Base-by-base conservation (phyloP, 306 rosid genomes). In the Psophocarpus tetragonolobus region DNA sequence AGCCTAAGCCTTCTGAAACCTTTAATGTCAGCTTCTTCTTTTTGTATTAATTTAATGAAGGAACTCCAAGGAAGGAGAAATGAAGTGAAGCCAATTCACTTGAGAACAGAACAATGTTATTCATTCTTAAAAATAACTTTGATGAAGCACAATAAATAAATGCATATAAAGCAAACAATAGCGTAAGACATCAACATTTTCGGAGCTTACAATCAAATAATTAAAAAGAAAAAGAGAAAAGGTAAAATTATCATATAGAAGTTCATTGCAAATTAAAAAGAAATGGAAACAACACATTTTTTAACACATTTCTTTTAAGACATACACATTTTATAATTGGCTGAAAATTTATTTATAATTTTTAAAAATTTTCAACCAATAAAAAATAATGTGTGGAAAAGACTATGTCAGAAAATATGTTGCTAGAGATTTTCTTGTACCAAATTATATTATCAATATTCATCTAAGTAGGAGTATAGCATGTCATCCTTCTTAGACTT, bases 401-500 rank as follows among this genome's bases (percentile, higher is more conserved):
- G n/a, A n/a, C n/a, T n/a, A n/a, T n/a, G n/a, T n/a, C n/a, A n/a
- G n/a, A n/a, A n/a, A n/a, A n/a, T n/a, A n/a, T n/a, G n/a, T n/a
- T n/a, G n/a, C n/a, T n/a, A n/a, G n/a, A n/a, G n/a, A n/a, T n/a
- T n/a, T n/a, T n/a, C n/a, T 29, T 18, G 62, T 48, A 12, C 32
- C 5, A 30, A 71, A 50, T 8, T 54, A 9, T 2, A 30, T 48
- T 3, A 35, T 88, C 82, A 92, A 78, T 92, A 92, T 83, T 90
- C 97, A 41, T 92, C 97, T 87, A 92, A 80, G 38, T 90, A 92
- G 23, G 88, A 84, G 80, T 90, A 90, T 73, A 92, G 54, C 87
- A 69, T 86, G 12, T 90, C 96, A 35, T 90, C 97, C 85, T 87
- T 90, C 87, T 90, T 92, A 3, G 92, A 88, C 81, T 87, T 90